Evolutionary conservation across 2,329 filamentous ascomycete genomes (phyloP), one percentile per base, ranked within the genome.

Genomic region (Colletotrichum lentis): DNA sequence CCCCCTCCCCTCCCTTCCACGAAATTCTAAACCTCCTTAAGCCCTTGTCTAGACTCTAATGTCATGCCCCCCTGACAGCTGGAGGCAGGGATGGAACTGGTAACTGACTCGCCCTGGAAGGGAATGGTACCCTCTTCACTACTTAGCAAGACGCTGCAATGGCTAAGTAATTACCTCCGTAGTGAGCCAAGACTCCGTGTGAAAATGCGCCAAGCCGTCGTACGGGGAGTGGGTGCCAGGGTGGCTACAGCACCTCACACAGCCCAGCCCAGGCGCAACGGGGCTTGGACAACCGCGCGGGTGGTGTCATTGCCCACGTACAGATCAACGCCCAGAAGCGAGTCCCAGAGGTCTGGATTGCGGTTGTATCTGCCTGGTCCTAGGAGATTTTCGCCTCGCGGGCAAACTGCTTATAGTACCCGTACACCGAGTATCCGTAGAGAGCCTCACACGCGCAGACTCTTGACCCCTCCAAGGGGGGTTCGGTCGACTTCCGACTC

Each of bases 401-500:
- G 55, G 39, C 50, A 52, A 60, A 68, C 50, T 61, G 35, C 49
- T 61, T 22, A n/a, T n/a, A n/a, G n/a, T n/a, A n/a, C n/a, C n/a
- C n/a, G n/a, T n/a, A 24, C 27, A 43, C 66, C 56, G 62, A 56
- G 41, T n/a, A n/a, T n/a, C n/a, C n/a, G n/a, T 6, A 22, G 53
- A 27, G 20, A 16, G 16, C 27, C 27, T 31, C 27, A 31, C 27
- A 27, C 1, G 27, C 27, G 27, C 8, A 27, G 4, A 5, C 6
- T 31, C 27, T 31, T 31, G 27, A 31, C 6, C 27, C 27, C 27
- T 1, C 8, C 7, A 7, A 7, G 8, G n/a, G 16, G 18, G n/a
- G 27, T 44, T 69, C 66, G 66, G 66, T 61, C 66, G 56, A 69
- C 49, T 65, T 68, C 66, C 66, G 66, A 31, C 10, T 2, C n/a